Conservation (phyloP, 2,329 filamentous ascomycete genomes). For the Coccinonectria pachysandricola region DNA sequence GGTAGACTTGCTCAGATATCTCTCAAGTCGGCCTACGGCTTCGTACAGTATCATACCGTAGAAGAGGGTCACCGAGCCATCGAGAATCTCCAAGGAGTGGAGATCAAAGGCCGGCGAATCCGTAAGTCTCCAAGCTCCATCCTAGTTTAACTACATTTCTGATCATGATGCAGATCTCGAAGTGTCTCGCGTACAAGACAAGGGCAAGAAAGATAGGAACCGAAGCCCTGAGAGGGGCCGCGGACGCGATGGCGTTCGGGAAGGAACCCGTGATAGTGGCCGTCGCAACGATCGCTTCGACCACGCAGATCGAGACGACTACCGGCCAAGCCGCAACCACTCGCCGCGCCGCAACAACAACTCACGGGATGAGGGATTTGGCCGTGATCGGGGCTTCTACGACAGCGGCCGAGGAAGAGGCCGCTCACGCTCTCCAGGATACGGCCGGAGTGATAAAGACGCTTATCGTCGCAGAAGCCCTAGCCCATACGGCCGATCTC, state of each 20-base stretch:
- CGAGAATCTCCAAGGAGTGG: slow-evolving; percentile 65
- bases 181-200: slow-evolving; percentile 79
- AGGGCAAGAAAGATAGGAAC: slow-evolving; percentile 49
- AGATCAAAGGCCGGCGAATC: slow-evolving; percentile 83
- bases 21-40: slow-evolving; percentile 93
- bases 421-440: slow-evolving; percentile 58
- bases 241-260: slow-evolving; percentile 16
- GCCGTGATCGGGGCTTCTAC: slow-evolving; percentile 33
- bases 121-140: slow-evolving; percentile 49
- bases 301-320: slow-evolving; percentile 48
- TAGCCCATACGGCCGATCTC: slow-evolving; percentile 47
- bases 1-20: slow-evolving; percentile 89
- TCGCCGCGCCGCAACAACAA: slow-evolving; percentile 47
- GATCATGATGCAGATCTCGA: slow-evolving; percentile 67
- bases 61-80: slow-evolving; percentile 67
- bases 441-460: slow-evolving; percentile 33
- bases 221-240: slow-evolving; percentile 51
- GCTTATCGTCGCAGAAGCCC: slow-evolving; percentile 59
- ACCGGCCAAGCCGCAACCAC: slow-evolving; percentile 49
- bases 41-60: slow-evolving; percentile 81
- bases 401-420: slow-evolving; percentile 39
- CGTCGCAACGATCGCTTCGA: slow-evolving; percentile 37
- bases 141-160: background rate
- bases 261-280: slow-evolving; percentile 31
- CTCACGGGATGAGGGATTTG: slow-evolving; percentile 51